Base-by-base conservation (phyloP, 2,329 filamentous ascomycete species). In the Trichothecium roseum region DNA sequence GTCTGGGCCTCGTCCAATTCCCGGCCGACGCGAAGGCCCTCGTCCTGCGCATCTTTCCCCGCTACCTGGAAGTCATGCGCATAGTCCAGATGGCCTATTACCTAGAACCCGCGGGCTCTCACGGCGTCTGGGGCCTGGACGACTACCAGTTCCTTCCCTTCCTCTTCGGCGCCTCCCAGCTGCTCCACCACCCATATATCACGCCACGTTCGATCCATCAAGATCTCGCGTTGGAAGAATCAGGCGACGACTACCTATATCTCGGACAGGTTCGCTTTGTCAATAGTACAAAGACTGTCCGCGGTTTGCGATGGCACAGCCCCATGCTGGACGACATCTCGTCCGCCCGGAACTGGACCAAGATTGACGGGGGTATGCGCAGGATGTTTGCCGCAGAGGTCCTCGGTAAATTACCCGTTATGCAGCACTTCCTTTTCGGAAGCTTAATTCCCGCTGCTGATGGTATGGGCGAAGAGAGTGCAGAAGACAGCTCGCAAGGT, bases 241-340 rank as follows among this genome's bases (percentile, higher is more conserved):
- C 84, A 49, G 74, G 77, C 12, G 64, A 71, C 37, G 84, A 94
- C 37, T 98, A 81, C 51, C 64, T 98, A 38, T 98, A 98, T 50
- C 74, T 98, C 1, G 83, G 88, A 35, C 91, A 96, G 59, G 85
- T 98, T 18, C 72, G 74, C 35, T 98, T 94, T 60, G 89, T 98
- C 39, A 95, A 96, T 60, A 84, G 79, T 46, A 93, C 94, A 39
- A 98, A 98, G 67, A 94, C 86, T 2, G 88, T 95, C 39, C 86
- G 93, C 51, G 89, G 88, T 2, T 64, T 98, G 41, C 74, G 91
- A 30, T 98, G 91, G 91, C 93, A 98, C 52, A 88, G 81, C 44
- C 91, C 93, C 4, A 96, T 98, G 93, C 74, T 98, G 14, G 91
- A 98, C 54, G 91, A 98, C 55, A 98, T 98, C 44, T 91, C 84